Conservation (phyloP, 1,284 basidiomycete species). For the Laetiporus sulphureus region DNA sequence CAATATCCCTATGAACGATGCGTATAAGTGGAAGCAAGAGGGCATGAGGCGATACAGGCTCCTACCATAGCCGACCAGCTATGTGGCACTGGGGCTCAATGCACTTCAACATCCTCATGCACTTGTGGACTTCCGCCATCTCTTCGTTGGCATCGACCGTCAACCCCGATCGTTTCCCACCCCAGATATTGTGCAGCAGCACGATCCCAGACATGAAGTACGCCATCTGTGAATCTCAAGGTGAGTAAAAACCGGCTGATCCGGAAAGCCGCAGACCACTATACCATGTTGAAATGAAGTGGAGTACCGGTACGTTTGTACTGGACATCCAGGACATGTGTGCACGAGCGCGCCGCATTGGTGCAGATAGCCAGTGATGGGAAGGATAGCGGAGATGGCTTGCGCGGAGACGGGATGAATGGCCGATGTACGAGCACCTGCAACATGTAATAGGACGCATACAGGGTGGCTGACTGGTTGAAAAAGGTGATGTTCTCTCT, state of each 20-base stretch:
- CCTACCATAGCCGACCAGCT: background rate
- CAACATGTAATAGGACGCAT: background rate
- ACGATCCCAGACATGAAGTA: background rate
- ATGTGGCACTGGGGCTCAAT: background rate
- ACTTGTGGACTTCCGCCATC: background rate
- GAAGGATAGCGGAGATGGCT: background rate
- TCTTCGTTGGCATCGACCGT: background rate
- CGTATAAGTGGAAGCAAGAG: background rate
- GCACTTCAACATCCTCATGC: background rate
- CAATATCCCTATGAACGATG: background rate
- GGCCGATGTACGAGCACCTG: background rate
- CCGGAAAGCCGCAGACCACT: background rate
- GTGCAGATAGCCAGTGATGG: background rate
- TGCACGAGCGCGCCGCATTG: background rate
- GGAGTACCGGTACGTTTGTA: constrained; percentile 1
- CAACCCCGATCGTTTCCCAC: background rate
- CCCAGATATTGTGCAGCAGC: background rate
- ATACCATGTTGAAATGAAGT: background rate
- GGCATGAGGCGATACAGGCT: background rate
- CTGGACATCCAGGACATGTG: background rate
- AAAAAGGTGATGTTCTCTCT: background rate
- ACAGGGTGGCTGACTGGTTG: background rate
- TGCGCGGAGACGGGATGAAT: background rate
- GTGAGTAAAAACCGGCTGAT: background rate
- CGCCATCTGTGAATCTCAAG: background rate